Evolutionary conservation across 257 asterid genomes (phyloP).

Genomic region (Primulina tabacum): DNA sequence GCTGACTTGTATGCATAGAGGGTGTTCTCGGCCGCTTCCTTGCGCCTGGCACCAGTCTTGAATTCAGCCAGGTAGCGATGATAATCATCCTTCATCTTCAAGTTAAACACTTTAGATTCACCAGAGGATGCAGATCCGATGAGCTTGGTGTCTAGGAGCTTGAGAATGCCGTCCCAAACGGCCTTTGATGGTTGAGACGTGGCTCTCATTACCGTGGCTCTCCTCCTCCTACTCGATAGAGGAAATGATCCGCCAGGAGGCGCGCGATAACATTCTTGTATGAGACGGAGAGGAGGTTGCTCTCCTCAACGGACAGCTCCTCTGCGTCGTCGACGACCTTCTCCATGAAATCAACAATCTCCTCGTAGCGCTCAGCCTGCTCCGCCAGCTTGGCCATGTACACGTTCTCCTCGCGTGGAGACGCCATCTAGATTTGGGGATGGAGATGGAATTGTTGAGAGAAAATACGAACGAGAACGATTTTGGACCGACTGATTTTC

Average conservation of each 20-base stretch:
- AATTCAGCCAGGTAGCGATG: conserved; percentile 12
- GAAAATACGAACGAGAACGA: too few relatives aligned
- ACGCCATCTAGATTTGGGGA: not conserved
- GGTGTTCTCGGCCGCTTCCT: conserved; percentile 6
- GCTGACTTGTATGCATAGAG: conserved; percentile 7
- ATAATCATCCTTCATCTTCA: conserved; percentile 15
- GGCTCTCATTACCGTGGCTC: conserved; percentile 10
- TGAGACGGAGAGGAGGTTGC: conserved; percentile 14
- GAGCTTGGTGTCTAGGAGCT: conserved; percentile 15
- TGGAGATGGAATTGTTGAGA: too few relatives aligned
- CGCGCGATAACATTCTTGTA: conserved; percentile 12
- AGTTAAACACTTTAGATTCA: conserved; percentile 6
- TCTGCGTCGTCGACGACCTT: conserved; percentile 2
- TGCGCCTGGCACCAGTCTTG: conserved; percentile 3
- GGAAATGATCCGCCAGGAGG: conserved; percentile 9
- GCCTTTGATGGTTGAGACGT: not conserved
- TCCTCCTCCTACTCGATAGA: conserved; percentile 12
- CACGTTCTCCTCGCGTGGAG: conserved; percentile 10
- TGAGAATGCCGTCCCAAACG: conserved; percentile 5
- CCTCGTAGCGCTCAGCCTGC: conserved; percentile 14
- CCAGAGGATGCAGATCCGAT: conserved; percentile 15
- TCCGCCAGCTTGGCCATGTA: conserved; percentile 19
- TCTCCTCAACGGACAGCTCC: conserved; percentile 5
- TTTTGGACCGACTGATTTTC: too few relatives aligned
- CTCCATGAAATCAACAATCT: conserved; percentile 9